Base-by-base conservation (phyloP, 2,329 filamentous ascomycete genomes). In the Penicillium sp. region DNA sequence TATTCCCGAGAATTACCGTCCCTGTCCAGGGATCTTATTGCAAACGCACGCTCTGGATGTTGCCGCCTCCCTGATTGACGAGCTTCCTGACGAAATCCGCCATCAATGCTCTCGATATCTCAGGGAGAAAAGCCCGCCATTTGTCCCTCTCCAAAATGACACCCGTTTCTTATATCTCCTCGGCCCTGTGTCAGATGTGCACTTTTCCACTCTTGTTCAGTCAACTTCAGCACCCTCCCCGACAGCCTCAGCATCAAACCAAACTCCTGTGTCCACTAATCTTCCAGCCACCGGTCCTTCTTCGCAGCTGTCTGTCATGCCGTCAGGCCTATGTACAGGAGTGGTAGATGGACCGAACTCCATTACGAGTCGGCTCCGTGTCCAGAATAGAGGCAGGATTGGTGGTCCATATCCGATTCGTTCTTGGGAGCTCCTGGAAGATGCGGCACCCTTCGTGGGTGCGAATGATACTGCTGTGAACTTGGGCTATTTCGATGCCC, bases 401-500 rank as follows among this genome's bases (percentile, higher is more conserved):
- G 43, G 63, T 21, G 65, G 64, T 2, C 46, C 63, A 2, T 69
- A 61, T 34, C 59, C 60, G 2, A 46, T 67, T 7, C 64, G 64
- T 15, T 63, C 62, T 18, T 72, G 69, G 69, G 69, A 72, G 42
- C 60, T 71, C 40, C 57, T 72, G 16, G 67, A 69, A 46, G 69
- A 71, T 41, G 64, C 69, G 8, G 68, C 69, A 13, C 69, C 69
- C 2, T 60, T 70, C 13, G 50, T 66, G 15, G 67, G 68, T 16
- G 54, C 58, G n/a, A 72, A 72, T 43, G 69, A 72, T 43, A 72
- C 69, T 3, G 67, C 68, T 14, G 51, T 72, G 20, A 69, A 62
- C 36, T 45, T 72, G 29, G 57, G 63, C 14, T 66, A 64, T 29
- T 72, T 72, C 41, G 67, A 68, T 33, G 62, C 69, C 11, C 54